Conservation (phyloP, 2,329 filamentous ascomycete genomes). For the Botrytis deweyae region DNA sequence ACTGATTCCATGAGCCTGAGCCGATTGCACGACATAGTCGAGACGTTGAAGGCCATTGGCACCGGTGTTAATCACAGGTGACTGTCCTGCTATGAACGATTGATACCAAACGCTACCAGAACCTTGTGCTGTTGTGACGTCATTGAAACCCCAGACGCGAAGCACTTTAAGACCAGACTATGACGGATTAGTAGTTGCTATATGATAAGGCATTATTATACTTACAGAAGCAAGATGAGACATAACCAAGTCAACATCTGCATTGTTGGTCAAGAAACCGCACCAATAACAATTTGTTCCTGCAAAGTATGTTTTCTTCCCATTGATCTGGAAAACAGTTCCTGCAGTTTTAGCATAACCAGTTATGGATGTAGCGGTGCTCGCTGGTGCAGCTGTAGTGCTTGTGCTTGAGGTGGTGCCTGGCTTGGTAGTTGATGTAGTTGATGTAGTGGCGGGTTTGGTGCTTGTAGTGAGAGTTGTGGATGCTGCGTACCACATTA, state of each 20-base stretch:
- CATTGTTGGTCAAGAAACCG: conserved; percentile 51
- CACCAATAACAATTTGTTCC: conserved; percentile 59
- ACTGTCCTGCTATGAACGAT: conserved; percentile 44
- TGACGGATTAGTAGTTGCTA: background rate
- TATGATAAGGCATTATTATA: background rate
- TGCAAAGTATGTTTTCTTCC: conserved; percentile 49
- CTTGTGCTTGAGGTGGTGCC: conserved; percentile 20
- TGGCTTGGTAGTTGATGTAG: conserved; percentile 12
- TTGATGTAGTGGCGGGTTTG: background rate
- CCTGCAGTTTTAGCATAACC: conserved; percentile 35
- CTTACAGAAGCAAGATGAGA: conserved; percentile 45
- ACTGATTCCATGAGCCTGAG: conserved; percentile 59
- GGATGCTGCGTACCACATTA: background rate
- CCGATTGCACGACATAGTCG: conserved; percentile 61
- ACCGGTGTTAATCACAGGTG: conserved; percentile 62
- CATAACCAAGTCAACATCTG: conserved; percentile 54
- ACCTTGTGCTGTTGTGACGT: conserved; percentile 46
- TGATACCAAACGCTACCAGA: conserved; percentile 48
- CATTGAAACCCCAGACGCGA: conserved; percentile 64
- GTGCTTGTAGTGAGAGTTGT: conserved; percentile 14
- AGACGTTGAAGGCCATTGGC: conserved; percentile 61
- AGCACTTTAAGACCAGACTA: conserved; percentile 57
- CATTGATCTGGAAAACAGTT: conserved; percentile 45
- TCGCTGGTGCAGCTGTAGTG: conserved; percentile 19
- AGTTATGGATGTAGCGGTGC: conserved; percentile 23